These are phyloP conservation scores for Venustampulla echinocandica DNA, from an alignment of 495 filamentous ascomycete species.

Conservation along the genomic window DNA sequence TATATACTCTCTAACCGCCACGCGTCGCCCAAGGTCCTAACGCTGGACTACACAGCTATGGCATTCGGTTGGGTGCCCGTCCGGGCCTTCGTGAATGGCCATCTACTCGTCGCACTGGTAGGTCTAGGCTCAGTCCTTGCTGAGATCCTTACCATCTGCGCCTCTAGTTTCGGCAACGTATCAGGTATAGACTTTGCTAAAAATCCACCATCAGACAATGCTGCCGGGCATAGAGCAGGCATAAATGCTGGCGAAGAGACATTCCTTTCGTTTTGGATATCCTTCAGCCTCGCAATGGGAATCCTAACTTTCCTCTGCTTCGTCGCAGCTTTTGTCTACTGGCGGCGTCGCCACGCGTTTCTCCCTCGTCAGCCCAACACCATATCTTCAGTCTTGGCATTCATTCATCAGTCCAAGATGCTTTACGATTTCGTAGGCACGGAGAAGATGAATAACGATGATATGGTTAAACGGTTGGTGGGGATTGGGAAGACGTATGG, in stretches of 20 bases:
- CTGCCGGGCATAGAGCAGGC: neutral
- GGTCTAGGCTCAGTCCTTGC: conserved; percentile 53
- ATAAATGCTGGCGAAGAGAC: conserved; percentile 51
- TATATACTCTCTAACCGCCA: conserved; percentile 57
- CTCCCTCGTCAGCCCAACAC: conserved; percentile 65
- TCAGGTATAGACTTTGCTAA: conserved; percentile 42
- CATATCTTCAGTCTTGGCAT: conserved; percentile 62
- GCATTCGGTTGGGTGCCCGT: conserved; percentile 57
- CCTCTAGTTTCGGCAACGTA: conserved; percentile 51
- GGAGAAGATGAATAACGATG: conserved; percentile 44
- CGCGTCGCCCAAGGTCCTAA: conserved; percentile 52
- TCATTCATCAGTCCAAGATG: conserved; percentile 68
- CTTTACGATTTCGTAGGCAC: conserved; percentile 61
- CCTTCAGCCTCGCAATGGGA: conserved; percentile 44
- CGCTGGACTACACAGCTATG: conserved; percentile 63
- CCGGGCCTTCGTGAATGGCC: conserved; percentile 49
- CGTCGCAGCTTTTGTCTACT: conserved; percentile 44
- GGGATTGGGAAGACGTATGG: conserved; percentile 54
- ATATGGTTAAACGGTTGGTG: conserved; percentile 48
- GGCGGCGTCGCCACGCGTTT: conserved; percentile 50
- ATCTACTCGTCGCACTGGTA: conserved; percentile 54
- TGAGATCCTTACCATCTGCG: conserved; percentile 60
- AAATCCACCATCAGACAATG: neutral
- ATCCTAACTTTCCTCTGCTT: conserved; percentile 50
- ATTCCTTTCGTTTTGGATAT: conserved; percentile 47